Evolutionary conservation across 129 eudicot species (phyloP), one percentile per base, ranked within the genome.

Genomic region (Glebionis coronaria): DNA sequence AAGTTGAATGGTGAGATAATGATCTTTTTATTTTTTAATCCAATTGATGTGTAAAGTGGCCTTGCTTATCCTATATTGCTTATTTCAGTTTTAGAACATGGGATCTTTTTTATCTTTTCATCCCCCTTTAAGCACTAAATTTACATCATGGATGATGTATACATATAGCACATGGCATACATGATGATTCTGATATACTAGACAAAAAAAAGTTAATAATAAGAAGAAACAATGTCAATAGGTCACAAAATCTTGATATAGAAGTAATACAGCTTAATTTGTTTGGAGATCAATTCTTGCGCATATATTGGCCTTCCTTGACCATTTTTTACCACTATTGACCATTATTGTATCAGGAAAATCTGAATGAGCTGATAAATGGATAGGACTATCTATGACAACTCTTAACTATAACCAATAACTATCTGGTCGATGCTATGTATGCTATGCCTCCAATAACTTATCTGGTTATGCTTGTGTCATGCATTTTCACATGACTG

Each of bases 111-210:
- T 35, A 35, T 35, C 42, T 35, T 35, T 35, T 35, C 42, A 35
- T 7, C 42, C 42, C 42, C 42, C 42, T 6, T 35, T 35, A 55
- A 8, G 2, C 14, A 19, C 13, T 12, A 15, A 29, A 51, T 67
- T 23, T 51, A 67, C 60, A 2, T 45, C 31, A 18, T 49, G 3
- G 50, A 15, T 11, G 16, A 20, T 68, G 53, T 65, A 69, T 44
- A 45, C 27, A 56, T 29, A 44, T 55, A 42, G 53, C 55, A 68
- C 52, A 44, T 57, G 45, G 45, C 56, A 56, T 23, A 44, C 12
- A 19, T 20, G 19, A 56, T 45, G 46, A 44, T 25, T 69, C n/a
- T n/a, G 44, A 56, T 56, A 56, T 69, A 44, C 56, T n/a, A n/a
- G n/a, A n/a, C n/a, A n/a, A 35, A 29, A 35, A 5, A 6, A 35